phyloP scores from a whole-genome alignment of 371 early-diverging fungal species.

The Mortierella sp. region DNA sequence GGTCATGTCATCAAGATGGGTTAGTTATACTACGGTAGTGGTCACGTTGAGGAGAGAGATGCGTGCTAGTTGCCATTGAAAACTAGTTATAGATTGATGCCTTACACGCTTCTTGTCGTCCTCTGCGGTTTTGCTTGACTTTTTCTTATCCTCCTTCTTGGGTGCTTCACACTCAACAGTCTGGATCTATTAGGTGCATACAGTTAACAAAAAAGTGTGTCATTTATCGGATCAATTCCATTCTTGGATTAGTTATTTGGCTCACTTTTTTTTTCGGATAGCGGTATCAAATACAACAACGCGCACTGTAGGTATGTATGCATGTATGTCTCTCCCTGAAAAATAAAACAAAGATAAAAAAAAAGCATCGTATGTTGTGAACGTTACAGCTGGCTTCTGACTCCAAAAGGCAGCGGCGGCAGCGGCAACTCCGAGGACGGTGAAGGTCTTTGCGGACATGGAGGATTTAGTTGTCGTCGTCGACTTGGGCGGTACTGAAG shows the following conservation, averaged over 20 bases:
- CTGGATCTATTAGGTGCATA: conserved; percentile 10
- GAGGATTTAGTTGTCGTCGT: conserved; percentile 14
- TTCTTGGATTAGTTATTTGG: conserved; percentile 8
- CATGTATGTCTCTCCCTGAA: neutral
- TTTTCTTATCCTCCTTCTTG: conserved; percentile 25
- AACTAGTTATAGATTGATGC: neutral
- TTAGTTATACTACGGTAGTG: neutral
- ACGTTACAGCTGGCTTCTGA: conserved; percentile 41
- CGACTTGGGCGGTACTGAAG: conserved; percentile 10
- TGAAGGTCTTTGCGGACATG: conserved; percentile 18
- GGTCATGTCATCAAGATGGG: neutral
- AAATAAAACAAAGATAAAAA: neutral
- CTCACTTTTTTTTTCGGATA: neutral
- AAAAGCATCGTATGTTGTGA: neutral
- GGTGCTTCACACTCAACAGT: conserved; percentile 46
- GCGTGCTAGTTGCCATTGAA: neutral
- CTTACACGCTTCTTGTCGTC: conserved; percentile 44
- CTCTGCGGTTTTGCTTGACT: conserved; percentile 29
- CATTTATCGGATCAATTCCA: conserved; percentile 1
- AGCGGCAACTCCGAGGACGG: conserved; percentile 26
- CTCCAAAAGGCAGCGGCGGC: conserved; percentile 49
- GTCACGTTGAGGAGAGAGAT: neutral
- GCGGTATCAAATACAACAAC: neutral
- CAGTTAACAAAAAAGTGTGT: no score
- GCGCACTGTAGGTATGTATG: neutral